Conservation (phyloP, 257 asterid genomes). For the Oldenlandia corymbosa region DNA sequence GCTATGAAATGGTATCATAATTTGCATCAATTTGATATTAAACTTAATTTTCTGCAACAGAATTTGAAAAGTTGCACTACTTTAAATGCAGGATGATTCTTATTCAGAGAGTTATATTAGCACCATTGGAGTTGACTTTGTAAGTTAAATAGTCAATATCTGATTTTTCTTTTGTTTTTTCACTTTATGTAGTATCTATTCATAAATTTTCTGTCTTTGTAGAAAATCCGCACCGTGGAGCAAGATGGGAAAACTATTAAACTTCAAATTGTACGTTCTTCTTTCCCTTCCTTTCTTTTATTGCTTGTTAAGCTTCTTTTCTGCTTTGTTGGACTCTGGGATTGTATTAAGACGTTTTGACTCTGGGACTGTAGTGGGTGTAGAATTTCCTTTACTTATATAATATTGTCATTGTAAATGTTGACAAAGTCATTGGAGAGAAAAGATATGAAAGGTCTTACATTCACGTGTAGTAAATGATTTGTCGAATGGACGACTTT, state of each 20-base stretch:
- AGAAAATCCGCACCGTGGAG: slow-evolving; percentile 48
- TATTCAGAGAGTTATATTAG: slow-evolving; percentile 59
- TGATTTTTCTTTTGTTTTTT: not conserved
- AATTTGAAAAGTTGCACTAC: slow-evolving; percentile 1
- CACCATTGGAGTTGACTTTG: slow-evolving; percentile 61
- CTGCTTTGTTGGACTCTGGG: not conserved
- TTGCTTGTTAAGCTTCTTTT: not conserved
- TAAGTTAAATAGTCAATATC: slow-evolving; percentile 25
- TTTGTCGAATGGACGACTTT: too few species aligned
- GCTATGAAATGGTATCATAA: not conserved
- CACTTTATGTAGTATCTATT: not conserved
- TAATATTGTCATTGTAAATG: not conserved
- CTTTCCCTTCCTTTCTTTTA: not conserved
- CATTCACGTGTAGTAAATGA: too few species aligned
- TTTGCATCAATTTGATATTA: not conserved
- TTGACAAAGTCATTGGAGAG: not conserved
- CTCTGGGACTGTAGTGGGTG: too few species aligned
- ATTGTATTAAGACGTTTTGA: too few species aligned
- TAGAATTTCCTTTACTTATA: not conserved
- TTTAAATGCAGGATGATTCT: slow-evolving; percentile 46
- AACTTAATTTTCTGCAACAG: not conserved
- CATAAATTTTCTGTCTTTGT: not conserved
- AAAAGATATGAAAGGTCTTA: not conserved
- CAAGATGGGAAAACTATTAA: slow-evolving; percentile 44
- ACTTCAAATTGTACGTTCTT: slow-evolving; percentile 37